Conservation (phyloP, 345 rosid genomes). For the Eucalyptus curtisii region DNA sequence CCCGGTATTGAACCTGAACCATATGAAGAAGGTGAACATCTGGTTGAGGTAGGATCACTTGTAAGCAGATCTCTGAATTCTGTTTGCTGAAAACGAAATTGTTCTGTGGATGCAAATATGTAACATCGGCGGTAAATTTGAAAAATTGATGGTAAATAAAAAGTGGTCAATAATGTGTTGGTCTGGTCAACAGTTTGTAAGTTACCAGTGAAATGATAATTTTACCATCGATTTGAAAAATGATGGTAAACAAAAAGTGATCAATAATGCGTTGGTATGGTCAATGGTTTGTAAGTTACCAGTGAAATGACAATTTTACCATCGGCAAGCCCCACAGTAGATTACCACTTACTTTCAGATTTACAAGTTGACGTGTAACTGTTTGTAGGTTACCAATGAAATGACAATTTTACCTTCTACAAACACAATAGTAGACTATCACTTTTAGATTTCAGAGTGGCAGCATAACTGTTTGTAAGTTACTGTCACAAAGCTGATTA, state of each 20-base stretch:
- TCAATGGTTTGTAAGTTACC: not conserved
- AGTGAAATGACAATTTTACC: not conserved
- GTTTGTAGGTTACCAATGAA: not conserved
- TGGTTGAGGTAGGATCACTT: constrained; percentile 50
- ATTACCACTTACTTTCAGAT: not conserved
- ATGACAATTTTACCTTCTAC: not conserved
- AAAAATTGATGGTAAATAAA: not conserved
- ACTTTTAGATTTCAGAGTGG: not conserved
- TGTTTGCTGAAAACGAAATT: not conserved
- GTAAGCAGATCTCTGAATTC: not conserved
- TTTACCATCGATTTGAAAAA: not conserved
- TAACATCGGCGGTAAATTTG: not conserved
- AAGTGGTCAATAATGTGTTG: not conserved
- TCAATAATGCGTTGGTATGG: not conserved
- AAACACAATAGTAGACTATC: not conserved
- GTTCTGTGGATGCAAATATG: not conserved
- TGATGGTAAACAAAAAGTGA: not conserved
- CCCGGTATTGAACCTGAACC: constrained; percentile 96
- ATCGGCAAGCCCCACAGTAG: not conserved
- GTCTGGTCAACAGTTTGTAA: not conserved
- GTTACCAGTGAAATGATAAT: not conserved
- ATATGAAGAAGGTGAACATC: constrained; percentile 88
- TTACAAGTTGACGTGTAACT: not conserved
- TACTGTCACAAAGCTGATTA: too few relatives aligned
- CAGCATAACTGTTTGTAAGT: not conserved